phyloP scores from a whole-genome alignment of 352 stramenopile genomes.

The Vaucheria bursata region DNA sequence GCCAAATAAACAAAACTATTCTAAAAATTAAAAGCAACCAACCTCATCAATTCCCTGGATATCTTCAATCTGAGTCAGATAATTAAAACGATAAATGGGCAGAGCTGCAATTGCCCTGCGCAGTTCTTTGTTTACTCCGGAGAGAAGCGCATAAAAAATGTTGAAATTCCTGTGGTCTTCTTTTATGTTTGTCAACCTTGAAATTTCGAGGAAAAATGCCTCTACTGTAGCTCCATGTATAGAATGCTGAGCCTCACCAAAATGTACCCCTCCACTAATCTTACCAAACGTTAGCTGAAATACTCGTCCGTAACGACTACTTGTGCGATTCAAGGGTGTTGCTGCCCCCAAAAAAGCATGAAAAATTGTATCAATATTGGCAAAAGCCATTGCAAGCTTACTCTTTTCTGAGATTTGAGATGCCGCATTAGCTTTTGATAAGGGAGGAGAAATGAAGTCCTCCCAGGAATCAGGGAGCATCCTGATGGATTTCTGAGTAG shows the following conservation, averaged over 20 bases:
- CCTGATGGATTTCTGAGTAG: too few relatives aligned
- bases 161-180: conserved; percentile 1
- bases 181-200: background rate
- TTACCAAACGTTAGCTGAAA: background rate
- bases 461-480: too few relatives aligned
- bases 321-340: background rate
- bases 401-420: too few relatives aligned
- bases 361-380: background rate
- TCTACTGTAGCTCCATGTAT: background rate
- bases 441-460: too few relatives aligned
- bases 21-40: too few relatives aligned
- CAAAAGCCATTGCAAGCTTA: background rate
- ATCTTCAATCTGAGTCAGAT: background rate
- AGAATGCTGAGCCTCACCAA: background rate
- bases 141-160: conserved; percentile 12
- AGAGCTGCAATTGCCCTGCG: conserved; percentile 9
- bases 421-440: background rate
- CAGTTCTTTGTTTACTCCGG: conserved; percentile 4
- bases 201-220: background rate
- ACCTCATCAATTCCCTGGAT: too few relatives aligned
- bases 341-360: background rate
- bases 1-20: too few relatives aligned
- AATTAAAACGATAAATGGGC: background rate
- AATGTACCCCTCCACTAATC: background rate
- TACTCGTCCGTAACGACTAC: background rate